Evolutionary conservation across 257 asterid species (phyloP).

Genomic region (Nicotiana undulata): DNA sequence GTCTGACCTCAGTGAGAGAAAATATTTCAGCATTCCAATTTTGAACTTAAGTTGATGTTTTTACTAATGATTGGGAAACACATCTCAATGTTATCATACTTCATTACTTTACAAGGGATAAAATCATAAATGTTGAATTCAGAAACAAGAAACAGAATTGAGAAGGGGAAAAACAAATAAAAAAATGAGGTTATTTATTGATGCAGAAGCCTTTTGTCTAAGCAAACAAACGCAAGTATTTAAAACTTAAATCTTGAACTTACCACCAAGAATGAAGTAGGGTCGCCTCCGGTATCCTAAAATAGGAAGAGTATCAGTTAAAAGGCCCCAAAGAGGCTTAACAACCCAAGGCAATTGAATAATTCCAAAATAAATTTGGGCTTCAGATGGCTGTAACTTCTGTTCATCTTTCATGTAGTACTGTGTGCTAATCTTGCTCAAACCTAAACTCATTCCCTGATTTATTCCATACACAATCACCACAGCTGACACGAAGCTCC

Average conservation of each 20-base stretch:
- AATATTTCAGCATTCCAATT: background rate
- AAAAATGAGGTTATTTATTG: background rate
- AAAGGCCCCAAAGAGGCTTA: slow-evolving; percentile 66
- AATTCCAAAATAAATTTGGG: slow-evolving; percentile 53
- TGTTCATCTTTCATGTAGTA: slow-evolving; percentile 75
- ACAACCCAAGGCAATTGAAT: slow-evolving; percentile 62
- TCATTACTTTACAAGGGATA: background rate
- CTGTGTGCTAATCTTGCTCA: slow-evolving; percentile 54
- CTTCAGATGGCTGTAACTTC: slow-evolving; percentile 56
- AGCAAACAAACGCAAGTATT: background rate
- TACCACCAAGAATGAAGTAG: slow-evolving; percentile 44
- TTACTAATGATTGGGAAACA: background rate
- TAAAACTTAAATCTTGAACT: background rate
- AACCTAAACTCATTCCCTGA: slow-evolving; percentile 49
- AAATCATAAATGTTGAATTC: background rate
- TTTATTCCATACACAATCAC: slow-evolving; percentile 52
- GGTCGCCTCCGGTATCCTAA: slow-evolving; percentile 51
- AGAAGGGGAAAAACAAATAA: background rate
- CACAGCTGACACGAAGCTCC: slow-evolving; percentile 48
- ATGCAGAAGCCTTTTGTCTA: background rate
- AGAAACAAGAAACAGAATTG: background rate
- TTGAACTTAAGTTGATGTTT: background rate
- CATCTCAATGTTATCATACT: background rate
- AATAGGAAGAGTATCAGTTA: slow-evolving; percentile 55
- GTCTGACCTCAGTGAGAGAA: background rate